A percentile compares a stretch with the other conserved stretches of the same genome.
These are phyloP conservation scores for Sclerotinia trifoliorum DNA, from an alignment of 2,329 filamentous ascomycete species.

Conservation along the genomic window DNA sequence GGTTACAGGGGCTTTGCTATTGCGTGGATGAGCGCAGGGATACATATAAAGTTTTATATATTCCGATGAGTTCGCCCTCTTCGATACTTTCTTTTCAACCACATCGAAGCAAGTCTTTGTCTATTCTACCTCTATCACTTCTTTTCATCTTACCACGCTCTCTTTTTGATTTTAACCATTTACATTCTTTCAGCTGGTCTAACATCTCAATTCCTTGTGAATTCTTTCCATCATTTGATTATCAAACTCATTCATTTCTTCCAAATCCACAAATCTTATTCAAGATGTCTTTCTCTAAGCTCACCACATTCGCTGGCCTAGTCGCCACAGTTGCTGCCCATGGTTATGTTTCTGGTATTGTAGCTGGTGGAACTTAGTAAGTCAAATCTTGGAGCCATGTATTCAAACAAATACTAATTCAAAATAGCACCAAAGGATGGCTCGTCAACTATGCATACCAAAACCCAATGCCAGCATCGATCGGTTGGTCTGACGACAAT, in stretches of 20 bases:
- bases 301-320: constrained; percentile 30
- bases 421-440: constrained; percentile 29
- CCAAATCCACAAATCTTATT: constrained; percentile 4
- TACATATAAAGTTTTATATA: constrained; percentile 1
- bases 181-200: constrained; percentile 23
- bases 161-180: constrained; percentile 17
- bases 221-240: background rate
- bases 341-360: constrained; percentile 46
- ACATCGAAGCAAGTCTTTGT: constrained; percentile 19
- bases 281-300: constrained; percentile 36
- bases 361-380: constrained; percentile 47
- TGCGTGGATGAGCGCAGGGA: background rate
- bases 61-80: background rate
- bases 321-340: constrained; percentile 42
- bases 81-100: background rate
- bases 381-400: background rate
- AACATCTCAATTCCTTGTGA: constrained; percentile 6
- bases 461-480: background rate
- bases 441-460: background rate
- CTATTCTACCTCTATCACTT: constrained; percentile 16
- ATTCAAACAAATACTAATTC: constrained; percentile 25
- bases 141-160: constrained; percentile 7
- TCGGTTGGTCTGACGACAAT: constrained; percentile 12
- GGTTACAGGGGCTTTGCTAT: background rate
- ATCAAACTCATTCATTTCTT: background rate